Conservation (phyloP, 1,139 yeast genomes). For the Geotrichum restrictum region DNA sequence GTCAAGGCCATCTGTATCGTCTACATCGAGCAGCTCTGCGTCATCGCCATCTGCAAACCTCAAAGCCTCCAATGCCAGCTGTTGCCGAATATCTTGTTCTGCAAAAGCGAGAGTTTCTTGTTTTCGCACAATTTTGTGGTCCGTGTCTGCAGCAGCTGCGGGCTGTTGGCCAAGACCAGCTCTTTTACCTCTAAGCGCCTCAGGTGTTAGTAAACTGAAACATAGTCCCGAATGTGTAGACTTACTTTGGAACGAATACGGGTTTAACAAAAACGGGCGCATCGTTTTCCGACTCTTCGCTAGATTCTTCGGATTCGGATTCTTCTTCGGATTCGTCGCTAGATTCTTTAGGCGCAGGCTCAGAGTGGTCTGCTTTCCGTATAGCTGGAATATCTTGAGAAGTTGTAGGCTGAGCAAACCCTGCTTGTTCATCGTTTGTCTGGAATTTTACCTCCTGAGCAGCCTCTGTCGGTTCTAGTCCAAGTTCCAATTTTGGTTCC, state of each 20-base stretch:
- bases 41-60: conserved; percentile 20
- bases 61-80: conserved; percentile 20
- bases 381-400: too few relatives aligned
- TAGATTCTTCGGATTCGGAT: conserved; percentile 11
- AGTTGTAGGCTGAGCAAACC: too few relatives aligned
- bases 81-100: conserved; percentile 33
- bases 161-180: too few relatives aligned
- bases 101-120: conserved; percentile 35
- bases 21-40: conserved; percentile 40
- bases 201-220: neutral
- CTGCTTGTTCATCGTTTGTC: too few relatives aligned
- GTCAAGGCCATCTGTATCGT: conserved; percentile 55
- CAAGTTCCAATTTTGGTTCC: too few relatives aligned
- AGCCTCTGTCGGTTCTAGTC: too few relatives aligned
- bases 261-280: conserved; percentile 19
- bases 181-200: conserved; percentile 3
- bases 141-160: conserved; percentile 7
- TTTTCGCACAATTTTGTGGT: too few relatives aligned
- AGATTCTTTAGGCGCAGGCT: too few relatives aligned
- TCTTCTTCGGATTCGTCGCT: neutral
- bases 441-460: too few relatives aligned
- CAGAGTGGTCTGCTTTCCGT: too few relatives aligned
- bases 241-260: conserved; percentile 17
- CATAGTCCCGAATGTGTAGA: neutral
- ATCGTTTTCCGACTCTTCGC: conserved; percentile 15